phyloP scores from a whole-genome alignment of 2,329 filamentous ascomycete genomes.

The Pyrenophora teres region DNA sequence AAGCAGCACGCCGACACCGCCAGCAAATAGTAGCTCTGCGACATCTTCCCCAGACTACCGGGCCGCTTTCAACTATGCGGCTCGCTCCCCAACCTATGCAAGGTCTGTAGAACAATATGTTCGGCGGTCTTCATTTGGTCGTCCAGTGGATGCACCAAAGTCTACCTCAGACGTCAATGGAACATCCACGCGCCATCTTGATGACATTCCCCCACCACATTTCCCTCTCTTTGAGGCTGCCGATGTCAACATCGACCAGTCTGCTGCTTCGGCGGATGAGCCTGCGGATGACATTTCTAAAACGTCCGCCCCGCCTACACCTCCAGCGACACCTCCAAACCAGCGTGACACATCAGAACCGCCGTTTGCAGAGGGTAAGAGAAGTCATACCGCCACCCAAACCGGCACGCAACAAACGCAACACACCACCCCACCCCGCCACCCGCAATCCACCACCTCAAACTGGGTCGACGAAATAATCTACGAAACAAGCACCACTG shows the following conservation, averaged over 20 bases:
- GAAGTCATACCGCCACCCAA: no score
- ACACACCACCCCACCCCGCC: not conserved
- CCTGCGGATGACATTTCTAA: no score
- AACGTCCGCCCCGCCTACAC: no score
- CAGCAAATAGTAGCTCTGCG: no score
- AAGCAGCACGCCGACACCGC: not conserved
- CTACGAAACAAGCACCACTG: not conserved
- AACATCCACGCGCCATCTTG: not conserved
- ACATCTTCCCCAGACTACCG: not conserved
- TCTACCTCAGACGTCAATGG: not conserved
- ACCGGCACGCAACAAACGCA: no score
- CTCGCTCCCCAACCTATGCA: not conserved
- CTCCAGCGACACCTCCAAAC: no score
- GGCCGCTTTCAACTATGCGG: not conserved
- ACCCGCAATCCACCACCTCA: not conserved
- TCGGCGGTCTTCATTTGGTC: not conserved
- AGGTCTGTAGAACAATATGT: not conserved
- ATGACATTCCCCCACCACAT: not conserved
- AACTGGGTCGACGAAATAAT: not conserved
- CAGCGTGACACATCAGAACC: no score
- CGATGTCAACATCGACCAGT: no score
- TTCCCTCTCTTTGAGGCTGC: not conserved
- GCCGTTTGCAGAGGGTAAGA: no score
- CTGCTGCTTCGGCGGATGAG: no score
- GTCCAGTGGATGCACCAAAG: not conserved